phyloP scores from a whole-genome alignment of 176 grass and related monocot species.

The Typha latifolia region DNA sequence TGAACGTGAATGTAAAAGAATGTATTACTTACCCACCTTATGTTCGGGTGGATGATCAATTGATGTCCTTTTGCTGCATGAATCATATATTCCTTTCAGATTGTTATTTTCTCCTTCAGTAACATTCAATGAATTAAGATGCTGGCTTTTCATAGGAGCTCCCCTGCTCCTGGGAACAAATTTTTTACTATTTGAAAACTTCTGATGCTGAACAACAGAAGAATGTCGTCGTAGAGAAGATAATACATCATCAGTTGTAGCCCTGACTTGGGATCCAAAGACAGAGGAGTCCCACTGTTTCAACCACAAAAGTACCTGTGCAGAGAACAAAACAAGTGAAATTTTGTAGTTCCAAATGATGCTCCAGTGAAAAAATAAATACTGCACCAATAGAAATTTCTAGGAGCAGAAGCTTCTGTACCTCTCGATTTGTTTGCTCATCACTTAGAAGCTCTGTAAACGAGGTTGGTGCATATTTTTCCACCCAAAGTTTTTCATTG shows the following conservation, averaged over 20 bases:
- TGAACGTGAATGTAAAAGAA: neutral
- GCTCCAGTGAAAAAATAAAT: neutral
- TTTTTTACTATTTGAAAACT: slow-evolving; percentile 40
- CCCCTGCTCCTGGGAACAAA: slow-evolving; percentile 48
- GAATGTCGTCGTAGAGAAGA: slow-evolving; percentile 64
- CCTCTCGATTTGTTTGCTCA: slow-evolving; percentile 89
- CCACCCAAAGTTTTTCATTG: slow-evolving; percentile 87
- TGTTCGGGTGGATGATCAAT: slow-evolving; percentile 53
- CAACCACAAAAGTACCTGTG: slow-evolving; percentile 83
- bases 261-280: slow-evolving; percentile 74
- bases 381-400: neutral
- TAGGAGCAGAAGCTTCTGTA: slow-evolving; percentile 23
- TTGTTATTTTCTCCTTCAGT: slow-evolving; percentile 19
- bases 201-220: slow-evolving; percentile 45
- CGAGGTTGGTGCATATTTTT: slow-evolving; percentile 82
- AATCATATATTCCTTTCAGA: slow-evolving; percentile 25
- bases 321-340: slow-evolving; percentile 16
- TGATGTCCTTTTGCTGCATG: slow-evolving; percentile 35
- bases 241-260: slow-evolving; percentile 73
- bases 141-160: slow-evolving; percentile 25
- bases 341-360: neutral
- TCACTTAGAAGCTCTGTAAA: slow-evolving; percentile 92
- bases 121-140: slow-evolving; percentile 33
- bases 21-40: slow-evolving; percentile 40
- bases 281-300: slow-evolving; percentile 96